A percentile compares a stretch with the other conserved stretches of the same genome.
These are phyloP conservation scores for Talaromyces pinophilus DNA, from an alignment of 2,329 filamentous ascomycete genomes.

Conservation along the genomic window DNA sequence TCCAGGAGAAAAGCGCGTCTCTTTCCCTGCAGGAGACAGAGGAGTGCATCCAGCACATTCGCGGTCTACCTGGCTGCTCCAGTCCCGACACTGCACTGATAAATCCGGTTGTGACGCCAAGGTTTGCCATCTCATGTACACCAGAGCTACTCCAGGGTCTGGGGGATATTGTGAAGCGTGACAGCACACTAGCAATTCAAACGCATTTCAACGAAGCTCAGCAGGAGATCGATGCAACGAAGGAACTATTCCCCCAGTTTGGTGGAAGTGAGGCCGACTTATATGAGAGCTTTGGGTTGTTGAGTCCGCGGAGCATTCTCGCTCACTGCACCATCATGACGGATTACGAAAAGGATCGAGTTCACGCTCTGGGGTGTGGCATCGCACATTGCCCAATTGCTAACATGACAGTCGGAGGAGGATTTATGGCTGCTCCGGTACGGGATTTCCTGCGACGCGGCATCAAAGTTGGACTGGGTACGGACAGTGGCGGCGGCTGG, in stretches of 20 bases:
- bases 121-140: constrained; percentile 61
- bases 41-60: constrained; percentile 43
- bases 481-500: constrained; percentile 65
- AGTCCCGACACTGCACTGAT: constrained; percentile 44
- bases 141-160: constrained; percentile 55
- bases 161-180: constrained; percentile 51
- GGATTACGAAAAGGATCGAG: constrained; percentile 53
- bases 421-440: constrained; percentile 60
- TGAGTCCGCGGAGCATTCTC: constrained; percentile 57
- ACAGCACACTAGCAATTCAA: constrained; percentile 56
- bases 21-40: constrained; percentile 27
- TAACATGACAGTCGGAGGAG: constrained; percentile 60
- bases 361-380: constrained; percentile 53
- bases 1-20: constrained; percentile 30
- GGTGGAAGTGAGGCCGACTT: constrained; percentile 56
- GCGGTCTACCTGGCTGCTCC: constrained; percentile 38
- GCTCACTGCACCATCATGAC: constrained; percentile 65
- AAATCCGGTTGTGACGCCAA: constrained; percentile 54
- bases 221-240: constrained; percentile 58
- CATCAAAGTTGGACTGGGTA: constrained; percentile 66
- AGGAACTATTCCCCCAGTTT: constrained; percentile 56
- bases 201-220: constrained; percentile 65
- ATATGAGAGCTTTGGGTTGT: constrained; percentile 57
- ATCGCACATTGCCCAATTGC: constrained; percentile 65
- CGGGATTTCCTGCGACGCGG: constrained; percentile 57